A percentile compares a stretch with the other conserved stretches of the same genome.
Evolutionary conservation across 176 grass and related monocot species (phyloP).

Genomic region (Puya raimondii): DNA sequence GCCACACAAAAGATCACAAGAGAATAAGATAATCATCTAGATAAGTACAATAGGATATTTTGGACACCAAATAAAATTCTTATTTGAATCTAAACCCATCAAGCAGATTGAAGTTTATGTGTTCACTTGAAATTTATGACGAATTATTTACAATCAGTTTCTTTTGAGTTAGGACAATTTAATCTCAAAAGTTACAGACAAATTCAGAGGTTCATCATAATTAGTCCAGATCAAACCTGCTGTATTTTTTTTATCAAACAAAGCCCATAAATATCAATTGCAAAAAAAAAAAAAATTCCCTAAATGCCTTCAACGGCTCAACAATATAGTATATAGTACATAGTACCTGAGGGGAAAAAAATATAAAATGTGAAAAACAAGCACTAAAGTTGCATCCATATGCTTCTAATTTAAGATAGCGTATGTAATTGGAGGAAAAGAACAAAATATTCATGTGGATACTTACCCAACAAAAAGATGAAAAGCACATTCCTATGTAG

Average conservation of each 20-base stretch:
- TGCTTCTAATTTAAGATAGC: neutral
- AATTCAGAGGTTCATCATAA: too few species aligned
- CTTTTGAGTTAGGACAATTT: too few species aligned
- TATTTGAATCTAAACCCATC: neutral
- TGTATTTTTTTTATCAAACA: too few species aligned
- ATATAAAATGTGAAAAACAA: neutral
- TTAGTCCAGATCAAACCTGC: too few species aligned
- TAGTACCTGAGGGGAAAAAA: neutral
- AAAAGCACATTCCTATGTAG: conserved; percentile 99
- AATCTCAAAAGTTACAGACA: too few species aligned
- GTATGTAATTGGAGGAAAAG: conserved; percentile 1
- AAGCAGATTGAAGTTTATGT: neutral
- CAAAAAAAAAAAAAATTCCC: conserved; percentile 3
- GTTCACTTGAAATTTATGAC: too few species aligned
- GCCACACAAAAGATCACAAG: conserved; percentile 12
- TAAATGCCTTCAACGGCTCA: neutral
- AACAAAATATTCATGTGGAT: conserved; percentile 13
- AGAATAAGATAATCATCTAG: neutral
- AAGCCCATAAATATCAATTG: conserved; percentile 2
- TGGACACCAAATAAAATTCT: neutral
- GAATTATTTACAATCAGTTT: too few species aligned
- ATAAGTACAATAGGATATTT: neutral
- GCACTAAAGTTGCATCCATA: neutral
- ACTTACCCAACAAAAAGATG: conserved; percentile 96
- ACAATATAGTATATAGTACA: neutral